Percentiles rank a stretch among this genome's conserved stretches.
Evolutionary conservation across 2,329 filamentous ascomycete genomes (phyloP).

Genomic region (Cladobotryum protrusum): DNA sequence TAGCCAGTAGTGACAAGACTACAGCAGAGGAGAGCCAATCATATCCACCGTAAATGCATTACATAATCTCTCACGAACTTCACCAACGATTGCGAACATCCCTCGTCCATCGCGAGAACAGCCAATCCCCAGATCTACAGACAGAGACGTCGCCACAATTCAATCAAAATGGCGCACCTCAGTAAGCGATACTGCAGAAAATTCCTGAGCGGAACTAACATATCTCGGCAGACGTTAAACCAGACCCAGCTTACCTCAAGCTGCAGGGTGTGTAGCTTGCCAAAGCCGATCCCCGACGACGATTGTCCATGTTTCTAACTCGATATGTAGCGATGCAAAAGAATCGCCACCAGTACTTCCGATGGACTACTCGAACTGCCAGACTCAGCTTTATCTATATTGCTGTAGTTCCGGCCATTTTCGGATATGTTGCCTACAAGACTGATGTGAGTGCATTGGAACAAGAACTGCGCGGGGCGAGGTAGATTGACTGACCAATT

Average conservation of each 20-base stretch:
- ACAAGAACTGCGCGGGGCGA: neutral
- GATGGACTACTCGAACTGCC: constrained; percentile 82
- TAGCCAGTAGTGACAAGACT: too few relatives aligned
- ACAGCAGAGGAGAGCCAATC: neutral
- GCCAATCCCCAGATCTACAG: constrained; percentile 14
- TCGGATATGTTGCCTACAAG: constrained; percentile 68
- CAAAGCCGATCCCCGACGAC: constrained; percentile 4
- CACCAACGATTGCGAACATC: neutral
- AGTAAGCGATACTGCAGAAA: constrained; percentile 20
- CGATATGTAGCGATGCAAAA: constrained; percentile 63
- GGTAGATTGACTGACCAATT: constrained; percentile 16
- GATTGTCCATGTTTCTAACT: constrained; percentile 17
- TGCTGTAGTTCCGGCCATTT: constrained; percentile 60
- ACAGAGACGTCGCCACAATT: constrained; percentile 18
- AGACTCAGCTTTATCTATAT: constrained; percentile 74
- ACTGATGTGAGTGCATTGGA: constrained; percentile 70
- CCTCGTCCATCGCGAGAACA: constrained; percentile 17
- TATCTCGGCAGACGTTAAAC: constrained; percentile 31
- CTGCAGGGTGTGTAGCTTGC: constrained; percentile 31
- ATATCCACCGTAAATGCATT: constrained; percentile 2
- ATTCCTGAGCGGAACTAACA: constrained; percentile 20
- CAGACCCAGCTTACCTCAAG: constrained; percentile 37
- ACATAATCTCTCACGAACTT: constrained; percentile 16
- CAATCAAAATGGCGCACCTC: constrained; percentile 34
- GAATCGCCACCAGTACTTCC: constrained; percentile 90